Base-by-base conservation (phyloP, 2,329 filamentous ascomycete species). In the Sclerotinia spermophila region DNA sequence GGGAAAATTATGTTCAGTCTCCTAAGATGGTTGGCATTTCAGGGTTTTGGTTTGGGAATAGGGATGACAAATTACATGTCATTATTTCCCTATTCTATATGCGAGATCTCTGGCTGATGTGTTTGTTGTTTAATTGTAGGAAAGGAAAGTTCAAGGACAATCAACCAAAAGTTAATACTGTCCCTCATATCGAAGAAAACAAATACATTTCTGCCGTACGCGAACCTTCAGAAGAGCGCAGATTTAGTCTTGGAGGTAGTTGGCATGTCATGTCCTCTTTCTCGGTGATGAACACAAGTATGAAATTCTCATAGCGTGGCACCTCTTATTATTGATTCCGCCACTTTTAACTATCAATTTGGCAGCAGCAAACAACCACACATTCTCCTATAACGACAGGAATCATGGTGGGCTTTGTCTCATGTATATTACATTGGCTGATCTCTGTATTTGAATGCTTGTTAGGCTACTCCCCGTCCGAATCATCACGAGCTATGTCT, bases 401-500 rank as follows among this genome's bases (percentile, higher is more conserved):
- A 69, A 62, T 48, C 38, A 69, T 64, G 44, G 56, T 69, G 67
- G 56, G 58, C 58, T 64, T 69, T 62, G 58, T 69, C 67, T 69
- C 56, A n/a, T 69, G 42, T 69, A 51, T 69, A 69, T 61, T 51
- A 55, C 67, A 64, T 55, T 69, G 56, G 67, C 67, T 69, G 67
- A 69, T 69, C 67, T 69, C 67, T 69, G 67, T 69, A 64, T 64
- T 69, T 64, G 53, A 61, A 59, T 71, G 69, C 64, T 69, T 69
- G 35, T 35, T 75, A 79, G 78, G 76, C 67, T 78, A 76, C 71
- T 77, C 76, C 58, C 76, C 77, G 67, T 74, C 76, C 62, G 62
- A 66, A 74, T 78, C 75, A 74, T 76, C 79, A 82, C 81, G 76
- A 76, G 77, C 79, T 62, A 90, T 90, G 87, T 88, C 87, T 78